These are phyloP conservation scores for Eimeria falciformis DNA, from an alignment of 169 alveolate species.

Conservation along the genomic window DNA sequence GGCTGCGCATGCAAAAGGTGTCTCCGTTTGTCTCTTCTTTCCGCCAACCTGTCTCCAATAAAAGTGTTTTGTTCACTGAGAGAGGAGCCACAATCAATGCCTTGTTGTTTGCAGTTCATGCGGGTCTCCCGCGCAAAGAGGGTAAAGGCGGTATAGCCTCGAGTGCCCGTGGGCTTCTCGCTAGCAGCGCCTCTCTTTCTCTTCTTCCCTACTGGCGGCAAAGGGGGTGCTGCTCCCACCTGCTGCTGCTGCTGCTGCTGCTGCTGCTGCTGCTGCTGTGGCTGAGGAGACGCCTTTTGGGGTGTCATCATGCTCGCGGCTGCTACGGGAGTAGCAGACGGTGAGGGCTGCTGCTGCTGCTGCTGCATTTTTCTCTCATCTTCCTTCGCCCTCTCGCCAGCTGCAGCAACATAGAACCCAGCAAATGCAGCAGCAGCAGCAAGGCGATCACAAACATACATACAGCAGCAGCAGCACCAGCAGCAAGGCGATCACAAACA, in stretches of 20 bases:
- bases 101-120: slow-evolving; percentile 43
- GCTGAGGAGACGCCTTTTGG: slow-evolving; percentile 12
- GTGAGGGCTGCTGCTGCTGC: slow-evolving; percentile 35
- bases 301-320: neutral
- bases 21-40: neutral
- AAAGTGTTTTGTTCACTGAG: slow-evolving; percentile 74
- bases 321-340: slow-evolving; percentile 15
- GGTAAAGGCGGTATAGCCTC: slow-evolving; percentile 75
- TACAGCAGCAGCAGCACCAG: neutral
- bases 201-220: slow-evolving; percentile 9
- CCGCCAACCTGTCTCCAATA: slow-evolving; percentile 70
- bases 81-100: slow-evolving; percentile 74
- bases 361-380: slow-evolving; percentile 27
- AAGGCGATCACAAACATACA: neutral
- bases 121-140: slow-evolving; percentile 71
- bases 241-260: slow-evolving; percentile 62
- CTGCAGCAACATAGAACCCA: neutral
- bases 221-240: slow-evolving; percentile 40
- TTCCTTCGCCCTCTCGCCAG: slow-evolving; percentile 48
- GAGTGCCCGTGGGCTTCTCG: slow-evolving; percentile 10
- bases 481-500: neutral
- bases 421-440: slow-evolving; percentile 24
- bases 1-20: neutral
- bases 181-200: slow-evolving; percentile 41
- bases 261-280: slow-evolving; percentile 22